A percentile compares a stretch with the other conserved stretches of the same genome.
Conservation (phyloP, 768 basidiomycete species). For the Lyophyllum shimeji region DNA sequence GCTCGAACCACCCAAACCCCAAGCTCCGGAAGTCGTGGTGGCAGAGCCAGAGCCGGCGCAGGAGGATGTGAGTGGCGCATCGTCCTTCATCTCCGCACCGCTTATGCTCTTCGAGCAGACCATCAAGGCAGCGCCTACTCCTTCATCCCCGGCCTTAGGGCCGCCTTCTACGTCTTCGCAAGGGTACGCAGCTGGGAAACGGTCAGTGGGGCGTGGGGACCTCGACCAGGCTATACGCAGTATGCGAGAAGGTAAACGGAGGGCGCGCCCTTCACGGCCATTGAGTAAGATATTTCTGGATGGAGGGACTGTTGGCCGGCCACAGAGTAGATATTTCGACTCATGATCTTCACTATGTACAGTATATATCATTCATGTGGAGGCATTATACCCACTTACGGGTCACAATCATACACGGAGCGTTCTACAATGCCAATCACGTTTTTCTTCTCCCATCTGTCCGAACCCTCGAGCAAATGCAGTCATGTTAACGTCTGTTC, state of each 20-base stretch:
- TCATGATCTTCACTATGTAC: neutral
- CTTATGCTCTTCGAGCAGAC: conserved; percentile 33
- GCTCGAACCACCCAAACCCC: conserved; percentile 22
- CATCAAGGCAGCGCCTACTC: conserved; percentile 32
- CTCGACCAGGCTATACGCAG: conserved; percentile 85
- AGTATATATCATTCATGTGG: neutral
- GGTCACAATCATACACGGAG: neutral
- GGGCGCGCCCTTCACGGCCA: conserved; percentile 49
- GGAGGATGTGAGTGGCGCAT: conserved; percentile 20
- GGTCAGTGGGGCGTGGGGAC: conserved; percentile 72
- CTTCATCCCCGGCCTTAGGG: conserved; percentile 26
- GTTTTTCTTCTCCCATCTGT: neutral
- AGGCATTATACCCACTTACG: neutral
- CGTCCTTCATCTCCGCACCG: neutral
- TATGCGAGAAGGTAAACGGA: conserved; percentile 64
- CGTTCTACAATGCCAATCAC: too few relatives aligned
- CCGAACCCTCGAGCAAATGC: too few relatives aligned
- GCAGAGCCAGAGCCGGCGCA: conserved; percentile 20
- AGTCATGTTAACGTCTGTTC: too few relatives aligned
- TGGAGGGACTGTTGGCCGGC: conserved; percentile 38
- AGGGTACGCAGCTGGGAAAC: conserved; percentile 39
- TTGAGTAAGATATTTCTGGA: conserved; percentile 83
- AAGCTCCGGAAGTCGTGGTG: conserved; percentile 19
- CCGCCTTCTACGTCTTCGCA: conserved; percentile 36
- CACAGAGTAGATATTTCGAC: conserved; percentile 33